A percentile compares a stretch with the other conserved stretches of the same genome.
These are phyloP conservation scores for Gossypium mustelinum DNA, from an alignment of 345 rosid genomes.

Conservation along the genomic window DNA sequence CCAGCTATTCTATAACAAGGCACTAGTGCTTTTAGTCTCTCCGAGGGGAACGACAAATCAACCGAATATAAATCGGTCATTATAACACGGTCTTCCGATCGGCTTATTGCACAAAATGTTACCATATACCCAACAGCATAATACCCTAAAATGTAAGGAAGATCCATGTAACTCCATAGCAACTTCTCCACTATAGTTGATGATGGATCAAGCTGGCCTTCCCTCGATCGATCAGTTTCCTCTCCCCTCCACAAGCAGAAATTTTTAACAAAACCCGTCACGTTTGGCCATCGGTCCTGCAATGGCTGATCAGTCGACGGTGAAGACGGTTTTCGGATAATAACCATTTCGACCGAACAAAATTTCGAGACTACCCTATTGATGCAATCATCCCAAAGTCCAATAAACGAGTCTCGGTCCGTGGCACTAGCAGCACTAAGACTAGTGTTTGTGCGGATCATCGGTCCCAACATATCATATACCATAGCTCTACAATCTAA, in stretches of 20 bases:
- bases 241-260: slow-evolving; percentile 97
- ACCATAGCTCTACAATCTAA: slow-evolving; percentile 68
- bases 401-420: slow-evolving; percentile 71
- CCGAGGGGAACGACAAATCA: slow-evolving; percentile 54
- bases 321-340: slow-evolving; percentile 52
- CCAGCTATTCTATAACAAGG: slow-evolving; percentile 89
- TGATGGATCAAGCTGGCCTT: slow-evolving; percentile 59
- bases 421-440: slow-evolving; percentile 39
- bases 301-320: slow-evolving; percentile 20
- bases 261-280: slow-evolving; percentile 65
- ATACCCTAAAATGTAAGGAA: slow-evolving; percentile 85
- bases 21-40: slow-evolving; percentile 67
- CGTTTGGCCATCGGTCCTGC: slow-evolving; percentile 91
- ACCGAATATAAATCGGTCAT: slow-evolving; percentile 71
- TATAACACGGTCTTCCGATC: slow-evolving; percentile 57
- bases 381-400: slow-evolving; percentile 87
- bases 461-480: slow-evolving; percentile 60
- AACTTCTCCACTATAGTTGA: slow-evolving; percentile 66
- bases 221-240: slow-evolving; percentile 59
- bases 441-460: slow-evolving; percentile 53
- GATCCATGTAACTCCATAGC: slow-evolving; percentile 77
- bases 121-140: slow-evolving; percentile 70
- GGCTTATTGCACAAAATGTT: slow-evolving; percentile 70
- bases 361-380: slow-evolving; percentile 74
- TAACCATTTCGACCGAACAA: slow-evolving; percentile 48